Conservation (phyloP, 2,329 filamentous ascomycete species). For the Apiospora malaysiana region DNA sequence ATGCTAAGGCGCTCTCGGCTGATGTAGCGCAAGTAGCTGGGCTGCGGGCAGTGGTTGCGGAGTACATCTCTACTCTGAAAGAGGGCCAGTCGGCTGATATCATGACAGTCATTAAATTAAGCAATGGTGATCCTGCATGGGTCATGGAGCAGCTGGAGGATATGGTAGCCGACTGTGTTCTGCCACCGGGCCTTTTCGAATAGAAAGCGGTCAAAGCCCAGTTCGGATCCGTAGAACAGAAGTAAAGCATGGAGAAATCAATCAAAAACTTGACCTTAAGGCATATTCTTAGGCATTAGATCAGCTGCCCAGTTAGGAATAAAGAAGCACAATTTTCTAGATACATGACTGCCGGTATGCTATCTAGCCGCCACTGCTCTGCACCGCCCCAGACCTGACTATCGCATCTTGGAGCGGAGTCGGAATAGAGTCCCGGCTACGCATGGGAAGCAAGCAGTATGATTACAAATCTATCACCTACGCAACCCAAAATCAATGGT, state of each 20-base stretch:
- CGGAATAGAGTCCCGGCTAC: background rate
- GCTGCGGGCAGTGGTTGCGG: conserved; percentile 29
- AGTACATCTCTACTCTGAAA: conserved; percentile 25
- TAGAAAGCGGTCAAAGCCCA: background rate
- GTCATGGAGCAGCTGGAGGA: conserved; percentile 32
- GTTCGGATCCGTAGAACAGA: background rate
- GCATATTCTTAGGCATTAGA: background rate
- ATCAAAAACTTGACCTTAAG: background rate
- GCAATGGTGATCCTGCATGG: conserved; percentile 29
- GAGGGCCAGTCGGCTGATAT: conserved; percentile 24
- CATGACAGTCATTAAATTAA: conserved; percentile 24
- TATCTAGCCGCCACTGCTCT: background rate
- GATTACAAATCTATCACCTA: too few relatives aligned
- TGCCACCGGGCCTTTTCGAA: conserved; percentile 23
- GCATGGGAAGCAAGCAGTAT: background rate
- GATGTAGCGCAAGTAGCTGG: conserved; percentile 28
- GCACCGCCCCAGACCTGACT: background rate
- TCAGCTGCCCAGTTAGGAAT: background rate
- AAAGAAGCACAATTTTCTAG: background rate
- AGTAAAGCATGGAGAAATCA: background rate
- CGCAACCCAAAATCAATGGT: too few relatives aligned
- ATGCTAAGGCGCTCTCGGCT: conserved; percentile 35
- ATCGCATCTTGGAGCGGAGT: background rate
- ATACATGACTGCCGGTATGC: background rate
- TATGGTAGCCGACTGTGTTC: conserved; percentile 30